phyloP scores from a whole-genome alignment of 768 basidiomycete species.

The Tubosaeta sp. region DNA sequence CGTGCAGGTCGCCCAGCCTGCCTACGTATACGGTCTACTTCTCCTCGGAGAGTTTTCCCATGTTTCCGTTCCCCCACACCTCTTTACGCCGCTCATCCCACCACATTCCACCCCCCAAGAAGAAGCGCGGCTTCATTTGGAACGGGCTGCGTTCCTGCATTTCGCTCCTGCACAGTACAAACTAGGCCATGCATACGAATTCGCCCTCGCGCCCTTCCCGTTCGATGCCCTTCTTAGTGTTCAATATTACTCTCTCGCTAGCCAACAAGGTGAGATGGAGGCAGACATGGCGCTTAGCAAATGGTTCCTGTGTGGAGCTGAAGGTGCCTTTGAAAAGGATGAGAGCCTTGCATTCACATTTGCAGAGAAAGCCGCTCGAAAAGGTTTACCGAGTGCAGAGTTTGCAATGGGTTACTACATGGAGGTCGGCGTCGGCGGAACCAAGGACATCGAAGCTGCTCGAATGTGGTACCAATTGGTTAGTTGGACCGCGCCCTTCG shows the following conservation, averaged over 20 bases:
- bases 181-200: conserved; percentile 88
- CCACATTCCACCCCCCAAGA: conserved; percentile 41
- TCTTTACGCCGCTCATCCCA: conserved; percentile 54
- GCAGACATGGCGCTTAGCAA: conserved; percentile 97
- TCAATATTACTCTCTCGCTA: conserved; percentile 82
- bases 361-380: conserved; percentile 80
- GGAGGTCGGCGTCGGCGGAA: conserved; percentile 86
- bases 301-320: conserved; percentile 92
- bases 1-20: conserved; percentile 78
- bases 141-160: conserved; percentile 79
- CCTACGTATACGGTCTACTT: conserved; percentile 85
- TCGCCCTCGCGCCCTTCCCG: conserved; percentile 76
- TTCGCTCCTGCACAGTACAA: conserved; percentile 91
- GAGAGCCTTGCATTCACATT: conserved; percentile 83
- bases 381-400: conserved; percentile 76
- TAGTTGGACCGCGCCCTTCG: conserved; percentile 15
- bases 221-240: conserved; percentile 89
- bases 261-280: conserved; percentile 82
- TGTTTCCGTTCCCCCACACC: conserved; percentile 45
- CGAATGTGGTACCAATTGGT: conserved; percentile 74
- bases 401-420: conserved; percentile 96
- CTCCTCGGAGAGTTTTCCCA: conserved; percentile 82
- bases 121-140: conserved; percentile 74
- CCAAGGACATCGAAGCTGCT: conserved; percentile 58
- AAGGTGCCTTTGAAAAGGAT: conserved; percentile 78